phyloP scores from a whole-genome alignment of 1,284 basidiomycete genomes.

The Fomes fomentarius region DNA sequence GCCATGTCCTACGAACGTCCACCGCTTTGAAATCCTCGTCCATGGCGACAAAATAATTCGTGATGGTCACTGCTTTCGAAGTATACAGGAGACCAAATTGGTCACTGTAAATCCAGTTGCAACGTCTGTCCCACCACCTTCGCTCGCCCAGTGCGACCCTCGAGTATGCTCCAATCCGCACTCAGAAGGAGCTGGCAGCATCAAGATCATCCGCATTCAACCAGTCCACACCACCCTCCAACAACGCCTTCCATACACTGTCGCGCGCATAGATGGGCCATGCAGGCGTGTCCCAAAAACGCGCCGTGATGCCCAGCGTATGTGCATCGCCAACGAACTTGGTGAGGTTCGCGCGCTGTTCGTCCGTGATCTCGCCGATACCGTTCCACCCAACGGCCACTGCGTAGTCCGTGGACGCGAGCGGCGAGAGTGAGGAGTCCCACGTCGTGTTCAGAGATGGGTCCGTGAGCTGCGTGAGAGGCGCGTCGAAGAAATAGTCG shows the following conservation, averaged over 20 bases:
- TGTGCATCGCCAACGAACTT: constrained; percentile 49
- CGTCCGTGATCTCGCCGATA: constrained; percentile 44
- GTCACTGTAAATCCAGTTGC: too few relatives aligned
- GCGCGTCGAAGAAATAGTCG: constrained; percentile 59
- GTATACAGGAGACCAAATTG: too few relatives aligned
- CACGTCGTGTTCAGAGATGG: constrained; percentile 42
- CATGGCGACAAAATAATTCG: too few relatives aligned
- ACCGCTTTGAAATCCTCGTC: too few relatives aligned
- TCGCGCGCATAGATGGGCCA: constrained; percentile 51
- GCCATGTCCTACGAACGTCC: too few relatives aligned
- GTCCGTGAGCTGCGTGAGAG: constrained; percentile 45
- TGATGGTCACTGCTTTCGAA: too few relatives aligned
- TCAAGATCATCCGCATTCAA: constrained; percentile 56
- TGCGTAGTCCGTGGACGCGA: constrained; percentile 56
- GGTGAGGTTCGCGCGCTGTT: constrained; percentile 39
- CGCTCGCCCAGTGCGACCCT: too few relatives aligned
- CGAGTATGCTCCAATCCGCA: too few relatives aligned
- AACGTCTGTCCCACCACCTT: too few relatives aligned
- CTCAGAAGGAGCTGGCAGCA: constrained; percentile 45
- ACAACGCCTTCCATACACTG: constrained; percentile 46
- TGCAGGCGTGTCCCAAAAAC: constrained; percentile 58
- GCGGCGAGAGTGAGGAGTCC: constrained; percentile 46
- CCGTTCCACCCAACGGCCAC: constrained; percentile 51
- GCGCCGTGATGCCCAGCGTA: constrained; percentile 45
- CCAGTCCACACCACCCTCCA: constrained; percentile 53